phyloP scores from a whole-genome alignment of 176 grass and related monocot genomes.

The Triticum turgidum region DNA sequence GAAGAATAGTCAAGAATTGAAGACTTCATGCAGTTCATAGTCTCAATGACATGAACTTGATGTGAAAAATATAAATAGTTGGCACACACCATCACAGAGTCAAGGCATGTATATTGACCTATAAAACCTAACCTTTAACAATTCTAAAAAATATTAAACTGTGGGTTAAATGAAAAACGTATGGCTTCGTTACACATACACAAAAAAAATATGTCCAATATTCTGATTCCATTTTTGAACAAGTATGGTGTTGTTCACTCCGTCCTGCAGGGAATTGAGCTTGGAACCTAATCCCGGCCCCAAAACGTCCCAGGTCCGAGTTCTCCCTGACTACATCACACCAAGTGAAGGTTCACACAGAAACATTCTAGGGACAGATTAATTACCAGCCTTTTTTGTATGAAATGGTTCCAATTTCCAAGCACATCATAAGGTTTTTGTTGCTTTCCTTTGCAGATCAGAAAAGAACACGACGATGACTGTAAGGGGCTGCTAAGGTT shows the following conservation, averaged over 20 bases:
- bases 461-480: constrained; percentile 69
- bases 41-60: background rate
- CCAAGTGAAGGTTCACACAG: background rate
- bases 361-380: background rate
- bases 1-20: background rate
- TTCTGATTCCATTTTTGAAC: too few relatives aligned
- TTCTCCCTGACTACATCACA: background rate
- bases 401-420: background rate
- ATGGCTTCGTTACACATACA: too few relatives aligned
- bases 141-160: too few relatives aligned
- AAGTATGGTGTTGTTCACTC: too few relatives aligned
- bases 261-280: too few relatives aligned
- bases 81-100: background rate
- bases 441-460: constrained; percentile 41
- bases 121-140: background rate
- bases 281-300: too few relatives aligned
- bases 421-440: background rate
- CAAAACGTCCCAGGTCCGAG: background rate
- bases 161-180: too few relatives aligned
- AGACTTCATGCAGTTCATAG: background rate
- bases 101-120: too few relatives aligned
- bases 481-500: constrained; percentile 63
- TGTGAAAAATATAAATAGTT: background rate
- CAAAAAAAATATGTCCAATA: too few relatives aligned
- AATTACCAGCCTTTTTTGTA: background rate